A percentile compares a stretch with the other conserved stretches of the same genome.
Evolutionary conservation across 2,329 filamentous ascomycete genomes (phyloP).

Genomic region (Colletotrichum sp.): DNA sequence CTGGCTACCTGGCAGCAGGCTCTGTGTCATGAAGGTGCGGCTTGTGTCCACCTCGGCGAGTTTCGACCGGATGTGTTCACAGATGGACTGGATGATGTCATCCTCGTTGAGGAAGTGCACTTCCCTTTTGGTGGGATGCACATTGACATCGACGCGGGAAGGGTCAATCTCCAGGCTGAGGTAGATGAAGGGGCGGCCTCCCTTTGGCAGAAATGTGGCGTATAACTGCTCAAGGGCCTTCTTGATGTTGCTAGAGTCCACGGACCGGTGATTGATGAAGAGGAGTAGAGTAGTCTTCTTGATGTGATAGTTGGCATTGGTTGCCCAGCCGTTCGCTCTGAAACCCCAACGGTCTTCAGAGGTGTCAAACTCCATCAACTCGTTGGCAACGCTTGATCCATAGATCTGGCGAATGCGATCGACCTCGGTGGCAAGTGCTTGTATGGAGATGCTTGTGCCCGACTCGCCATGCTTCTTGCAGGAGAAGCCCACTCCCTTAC

Average conservation of each 20-base stretch:
- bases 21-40: slow-evolving; percentile 93
- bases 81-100: slow-evolving; percentile 88
- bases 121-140: slow-evolving; percentile 95
- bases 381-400: slow-evolving; percentile 82
- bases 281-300: slow-evolving; percentile 88
- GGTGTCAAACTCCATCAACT: slow-evolving; percentile 78
- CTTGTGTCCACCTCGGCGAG: slow-evolving; percentile 91
- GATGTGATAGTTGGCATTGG: slow-evolving; percentile 92
- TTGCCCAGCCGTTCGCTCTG: slow-evolving; percentile 79
- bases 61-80: slow-evolving; percentile 76
- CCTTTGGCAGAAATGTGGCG: slow-evolving; percentile 85
- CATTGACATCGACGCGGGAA: slow-evolving; percentile 91
- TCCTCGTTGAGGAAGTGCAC: slow-evolving; percentile 98
- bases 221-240: slow-evolving; percentile 94
- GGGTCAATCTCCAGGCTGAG: slow-evolving; percentile 93
- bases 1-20: slow-evolving; percentile 74
- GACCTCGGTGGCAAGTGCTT: slow-evolving; percentile 70
- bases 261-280: slow-evolving; percentile 95
- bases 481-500: slow-evolving; percentile 87
- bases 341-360: slow-evolving; percentile 83
- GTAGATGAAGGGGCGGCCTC: slow-evolving; percentile 92
- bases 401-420: slow-evolving; percentile 93
- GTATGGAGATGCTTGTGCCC: slow-evolving; percentile 80
- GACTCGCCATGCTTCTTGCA: slow-evolving; percentile 97
- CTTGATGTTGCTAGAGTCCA: slow-evolving; percentile 87